phyloP scores from a whole-genome alignment of 2,329 filamentous ascomycete genomes.

The Hyphodiscus sp. region DNA sequence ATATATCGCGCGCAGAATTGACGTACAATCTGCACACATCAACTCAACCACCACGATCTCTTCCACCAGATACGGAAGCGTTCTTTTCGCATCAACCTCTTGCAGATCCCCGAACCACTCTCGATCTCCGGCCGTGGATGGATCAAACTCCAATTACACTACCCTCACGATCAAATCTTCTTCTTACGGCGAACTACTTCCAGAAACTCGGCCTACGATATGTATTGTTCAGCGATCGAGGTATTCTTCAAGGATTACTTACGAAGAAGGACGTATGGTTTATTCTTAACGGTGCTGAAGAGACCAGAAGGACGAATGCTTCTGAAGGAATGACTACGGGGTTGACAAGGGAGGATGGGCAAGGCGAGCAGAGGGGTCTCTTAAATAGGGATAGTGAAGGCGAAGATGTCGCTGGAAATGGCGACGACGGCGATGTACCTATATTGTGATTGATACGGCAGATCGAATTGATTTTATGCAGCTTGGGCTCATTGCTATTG shows the following conservation, averaged over 20 bases:
- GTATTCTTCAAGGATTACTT: constrained; percentile 73
- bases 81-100: constrained; percentile 82
- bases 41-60: constrained; percentile 45
- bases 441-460: constrained; percentile 20
- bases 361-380: constrained; percentile 39
- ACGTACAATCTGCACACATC: constrained; percentile 69
- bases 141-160: constrained; percentile 95
- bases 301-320: constrained; percentile 40
- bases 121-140: constrained; percentile 96
- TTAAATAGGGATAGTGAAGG: constrained; percentile 32
- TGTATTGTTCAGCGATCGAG: constrained; percentile 78
- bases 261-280: constrained; percentile 99
- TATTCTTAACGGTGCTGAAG: constrained; percentile 72
- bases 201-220: constrained; percentile 90
- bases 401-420: constrained; percentile 16
- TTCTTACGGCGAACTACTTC: constrained; percentile 88
- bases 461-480: not conserved
- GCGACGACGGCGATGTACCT: constrained; percentile 13
- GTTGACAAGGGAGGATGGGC: constrained; percentile 33
- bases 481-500: not conserved
- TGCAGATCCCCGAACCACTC: constrained; percentile 66
- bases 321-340: constrained; percentile 34
- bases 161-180: constrained; percentile 66
- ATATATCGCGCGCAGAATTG: constrained; percentile 89
- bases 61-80: constrained; percentile 67